Conservation (phyloP, 441 rosid species). For the Raphanus hybrid region DNA sequence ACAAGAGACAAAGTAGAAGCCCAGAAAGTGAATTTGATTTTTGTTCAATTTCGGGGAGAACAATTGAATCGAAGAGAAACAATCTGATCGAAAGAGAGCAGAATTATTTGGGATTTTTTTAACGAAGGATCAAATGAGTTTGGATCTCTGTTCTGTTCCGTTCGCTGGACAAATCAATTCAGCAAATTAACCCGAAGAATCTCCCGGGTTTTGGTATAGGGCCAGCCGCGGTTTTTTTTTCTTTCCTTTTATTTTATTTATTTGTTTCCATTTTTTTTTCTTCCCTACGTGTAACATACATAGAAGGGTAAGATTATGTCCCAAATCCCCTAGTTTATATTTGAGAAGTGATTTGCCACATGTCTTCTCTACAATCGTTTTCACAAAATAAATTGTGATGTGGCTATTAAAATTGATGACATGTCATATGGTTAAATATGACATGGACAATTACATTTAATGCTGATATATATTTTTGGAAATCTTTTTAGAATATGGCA, state of each 20-base stretch:
- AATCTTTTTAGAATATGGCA: no score
- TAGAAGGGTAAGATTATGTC: neutral
- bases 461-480: no score
- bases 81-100: slow-evolving; percentile 18
- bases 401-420: no score
- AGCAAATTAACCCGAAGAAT: slow-evolving; percentile 18
- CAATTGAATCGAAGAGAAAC: slow-evolving; percentile 17
- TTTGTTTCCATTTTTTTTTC: slow-evolving; percentile 17
- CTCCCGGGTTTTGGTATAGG: slow-evolving; percentile 46
- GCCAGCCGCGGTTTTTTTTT: slow-evolving; percentile 31
- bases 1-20: slow-evolving; percentile 29
- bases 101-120: slow-evolving; percentile 4
- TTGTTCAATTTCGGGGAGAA: slow-evolving; percentile 20
- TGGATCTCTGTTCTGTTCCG: slow-evolving; percentile 29
- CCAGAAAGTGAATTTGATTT: slow-evolving; percentile 23
- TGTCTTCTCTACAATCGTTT: no score
- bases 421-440: no score
- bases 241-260: neutral
- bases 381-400: no score
- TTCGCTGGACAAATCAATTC: slow-evolving; percentile 28
- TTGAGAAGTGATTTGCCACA: no score
- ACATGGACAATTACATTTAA: no score
- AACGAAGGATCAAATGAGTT: slow-evolving; percentile 23
- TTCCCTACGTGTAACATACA: slow-evolving; percentile 17
- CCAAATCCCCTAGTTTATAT: neutral